Evolutionary conservation across 768 basidiomycete genomes (phyloP), one percentile per base, ranked within the genome.

Genomic region (Galerina marginata): DNA sequence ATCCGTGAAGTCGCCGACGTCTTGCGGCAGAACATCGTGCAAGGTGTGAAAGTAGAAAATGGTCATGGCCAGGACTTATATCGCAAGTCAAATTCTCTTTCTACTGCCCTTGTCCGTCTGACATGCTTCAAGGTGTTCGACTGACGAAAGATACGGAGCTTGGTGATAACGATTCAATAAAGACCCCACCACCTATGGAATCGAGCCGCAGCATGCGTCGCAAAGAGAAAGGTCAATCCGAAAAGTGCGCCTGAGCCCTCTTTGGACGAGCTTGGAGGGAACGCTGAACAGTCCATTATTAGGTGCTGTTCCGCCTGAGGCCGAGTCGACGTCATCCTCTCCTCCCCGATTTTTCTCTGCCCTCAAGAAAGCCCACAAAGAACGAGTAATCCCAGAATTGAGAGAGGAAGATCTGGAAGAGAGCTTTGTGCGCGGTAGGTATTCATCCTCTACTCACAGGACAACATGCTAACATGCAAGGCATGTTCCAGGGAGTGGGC

Each of bases 331-430:
- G 37, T 61, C 60, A 42, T 60, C 69, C 51, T 61, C 67, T 63
- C 69, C 68, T 20, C 69, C 77, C 68, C 62, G 80, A 69, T 81
- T 85, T 73, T 92, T 86, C 71, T 90, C 90, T 25, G 83, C 86
- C 59, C 81, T 93, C 54, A 92, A 88, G 76, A 86, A 77, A 67
- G 90, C 85, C 14, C 86, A 89, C 65, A 83, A 81, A 70, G 70
- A 83, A 60, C 88, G 93, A 61, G 72, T 74, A 20, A 56, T 89
- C 38, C 92, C 92, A 0, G 84, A 87, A 60, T 73, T 96, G 51
- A 80, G 77, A 60, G 94, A 96, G 71, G 83, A 83, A 53, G 94
- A 97, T 67, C 61, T 96, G n/a, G 90, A 91, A 61, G 95, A 96
- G 75, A 77, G 81, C 20, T 96, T 96, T 73, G 90, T 96, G 52